These are phyloP conservation scores for Pichia sp. DNA, from an alignment of 1,139 yeast genomes.

Conservation along the genomic window DNA sequence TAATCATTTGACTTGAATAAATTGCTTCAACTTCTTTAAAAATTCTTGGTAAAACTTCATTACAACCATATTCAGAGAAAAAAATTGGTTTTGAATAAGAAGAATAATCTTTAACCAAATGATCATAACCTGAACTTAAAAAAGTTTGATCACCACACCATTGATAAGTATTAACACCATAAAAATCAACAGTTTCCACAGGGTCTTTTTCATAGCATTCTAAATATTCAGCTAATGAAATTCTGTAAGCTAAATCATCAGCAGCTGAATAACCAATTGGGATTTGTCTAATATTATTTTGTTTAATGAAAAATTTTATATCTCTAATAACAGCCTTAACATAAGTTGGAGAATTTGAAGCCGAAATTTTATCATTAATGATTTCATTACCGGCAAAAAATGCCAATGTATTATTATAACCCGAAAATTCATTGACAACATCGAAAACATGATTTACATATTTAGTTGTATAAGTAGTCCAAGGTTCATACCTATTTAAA, in stretches of 20 bases:
- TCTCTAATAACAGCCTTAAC: slow-evolving; percentile 77
- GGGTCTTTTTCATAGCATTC: slow-evolving; percentile 61
- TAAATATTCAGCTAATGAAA: slow-evolving; percentile 70
- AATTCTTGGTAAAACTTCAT: slow-evolving; percentile 68
- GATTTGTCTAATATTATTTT: slow-evolving; percentile 54
- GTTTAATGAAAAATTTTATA: slow-evolving; percentile 60
- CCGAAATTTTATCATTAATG: slow-evolving; percentile 72
- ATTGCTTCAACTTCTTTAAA: slow-evolving; percentile 75
- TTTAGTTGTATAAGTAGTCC: slow-evolving; percentile 64
- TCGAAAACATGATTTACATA: slow-evolving; percentile 74
- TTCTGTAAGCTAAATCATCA: slow-evolving; percentile 73
- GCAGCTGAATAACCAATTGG: slow-evolving; percentile 98
- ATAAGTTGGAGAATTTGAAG: slow-evolving; percentile 59
- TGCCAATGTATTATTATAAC: slow-evolving; percentile 83
- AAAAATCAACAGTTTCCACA: slow-evolving; percentile 71
- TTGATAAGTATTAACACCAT: slow-evolving; percentile 92
- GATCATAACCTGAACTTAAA: slow-evolving; percentile 73
- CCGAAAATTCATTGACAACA: slow-evolving; percentile 75
- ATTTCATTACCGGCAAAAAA: slow-evolving; percentile 95
- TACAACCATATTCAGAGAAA: slow-evolving; percentile 93
- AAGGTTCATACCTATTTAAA: slow-evolving; percentile 82
- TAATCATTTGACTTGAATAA: slow-evolving; percentile 68
- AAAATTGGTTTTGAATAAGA: slow-evolving; percentile 72
- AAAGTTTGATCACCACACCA: slow-evolving; percentile 95
- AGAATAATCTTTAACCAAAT: slow-evolving; percentile 63